Conservation (phyloP, 2,329 filamentous ascomycete species). For the Colletotrichum sp. region DNA sequence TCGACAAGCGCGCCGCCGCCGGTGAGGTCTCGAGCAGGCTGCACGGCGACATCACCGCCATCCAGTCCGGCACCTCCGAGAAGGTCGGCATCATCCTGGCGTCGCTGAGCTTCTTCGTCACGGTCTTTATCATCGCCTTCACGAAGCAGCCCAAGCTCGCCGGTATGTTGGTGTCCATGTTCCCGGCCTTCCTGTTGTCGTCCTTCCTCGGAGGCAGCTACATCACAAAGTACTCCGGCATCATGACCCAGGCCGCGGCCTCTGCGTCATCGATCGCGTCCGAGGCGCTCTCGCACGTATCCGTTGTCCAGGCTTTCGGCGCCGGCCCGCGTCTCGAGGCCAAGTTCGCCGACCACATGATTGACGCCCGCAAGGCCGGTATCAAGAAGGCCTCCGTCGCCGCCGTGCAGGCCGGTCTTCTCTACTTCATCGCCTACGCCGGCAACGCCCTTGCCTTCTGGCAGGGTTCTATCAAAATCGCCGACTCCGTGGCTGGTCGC, state of each 20-base stretch:
- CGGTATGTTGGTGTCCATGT: constrained; percentile 65
- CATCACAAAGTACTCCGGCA: constrained; percentile 53
- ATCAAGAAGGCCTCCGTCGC: constrained; percentile 61
- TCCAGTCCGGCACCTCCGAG: constrained; percentile 72
- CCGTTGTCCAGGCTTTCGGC: constrained; percentile 68
- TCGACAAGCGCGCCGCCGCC: constrained; percentile 65
- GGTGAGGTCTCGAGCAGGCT: constrained; percentile 69
- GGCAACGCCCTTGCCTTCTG: constrained; percentile 71
- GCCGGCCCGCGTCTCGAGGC: constrained; percentile 63
- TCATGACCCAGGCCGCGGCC: constrained; percentile 58
- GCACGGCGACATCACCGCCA: constrained; percentile 68
- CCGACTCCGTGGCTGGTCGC: constrained; percentile 29
- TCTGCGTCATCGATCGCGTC: constrained; percentile 67
- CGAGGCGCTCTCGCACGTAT: constrained; percentile 64
- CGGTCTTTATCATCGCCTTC: constrained; percentile 71
- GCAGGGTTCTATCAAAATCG: constrained; percentile 58
- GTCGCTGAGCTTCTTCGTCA: constrained; percentile 68
- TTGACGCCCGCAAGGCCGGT: constrained; percentile 49
- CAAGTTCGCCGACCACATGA: constrained; percentile 51
- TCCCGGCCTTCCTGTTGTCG: constrained; percentile 68
- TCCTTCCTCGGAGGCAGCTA: constrained; percentile 59
- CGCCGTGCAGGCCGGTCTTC: constrained; percentile 63
- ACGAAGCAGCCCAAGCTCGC: constrained; percentile 67
- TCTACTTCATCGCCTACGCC: constrained; percentile 70
- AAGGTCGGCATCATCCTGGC: constrained; percentile 71